Evolutionary conservation across 2,329 filamentous ascomycete species (phyloP).

Genomic region (Trichothecium sympodiale): DNA sequence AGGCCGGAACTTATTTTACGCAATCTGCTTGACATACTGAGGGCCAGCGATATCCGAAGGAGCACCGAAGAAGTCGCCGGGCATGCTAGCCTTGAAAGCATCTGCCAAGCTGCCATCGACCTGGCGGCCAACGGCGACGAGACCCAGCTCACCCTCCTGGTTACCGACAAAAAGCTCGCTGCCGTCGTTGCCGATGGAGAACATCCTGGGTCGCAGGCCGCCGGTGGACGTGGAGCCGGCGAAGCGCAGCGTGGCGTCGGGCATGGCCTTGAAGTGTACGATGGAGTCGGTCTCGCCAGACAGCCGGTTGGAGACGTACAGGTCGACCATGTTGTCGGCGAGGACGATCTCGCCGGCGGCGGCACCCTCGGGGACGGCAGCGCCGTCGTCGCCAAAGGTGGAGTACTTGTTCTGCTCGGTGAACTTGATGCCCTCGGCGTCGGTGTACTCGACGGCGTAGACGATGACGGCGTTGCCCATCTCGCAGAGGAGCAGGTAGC

Average conservation of each 20-base stretch:
- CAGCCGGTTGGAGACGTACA: conserved; percentile 42
- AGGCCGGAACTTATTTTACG: not conserved
- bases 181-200: conserved; percentile 24
- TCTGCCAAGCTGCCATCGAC: conserved; percentile 17
- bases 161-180: conserved; percentile 36
- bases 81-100: conserved; percentile 15
- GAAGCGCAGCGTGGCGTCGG: conserved; percentile 18
- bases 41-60: conserved; percentile 9
- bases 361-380: conserved; percentile 24
- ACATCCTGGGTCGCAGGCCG: conserved; percentile 33
- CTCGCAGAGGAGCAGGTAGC: conserved; percentile 38
- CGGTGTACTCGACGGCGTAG: conserved; percentile 27
- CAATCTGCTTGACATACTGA: conserved; percentile 5
- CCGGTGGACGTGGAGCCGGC: conserved; percentile 20
- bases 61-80: conserved; percentile 15
- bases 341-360: conserved; percentile 35
- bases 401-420: conserved; percentile 20
- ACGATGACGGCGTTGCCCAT: conserved; percentile 31
- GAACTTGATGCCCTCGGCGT: conserved; percentile 21
- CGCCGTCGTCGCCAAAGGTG: conserved; percentile 28
- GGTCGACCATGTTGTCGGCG: conserved; percentile 26
- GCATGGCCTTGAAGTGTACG: conserved; percentile 27
- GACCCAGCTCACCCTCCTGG: conserved; percentile 26
- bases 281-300: conserved; percentile 34
- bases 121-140: conserved; percentile 26